Evolutionary conservation across 2,329 filamentous ascomycete genomes (phyloP), one percentile per base, ranked within the genome.

Genomic region (Fusarium clavum): DNA sequence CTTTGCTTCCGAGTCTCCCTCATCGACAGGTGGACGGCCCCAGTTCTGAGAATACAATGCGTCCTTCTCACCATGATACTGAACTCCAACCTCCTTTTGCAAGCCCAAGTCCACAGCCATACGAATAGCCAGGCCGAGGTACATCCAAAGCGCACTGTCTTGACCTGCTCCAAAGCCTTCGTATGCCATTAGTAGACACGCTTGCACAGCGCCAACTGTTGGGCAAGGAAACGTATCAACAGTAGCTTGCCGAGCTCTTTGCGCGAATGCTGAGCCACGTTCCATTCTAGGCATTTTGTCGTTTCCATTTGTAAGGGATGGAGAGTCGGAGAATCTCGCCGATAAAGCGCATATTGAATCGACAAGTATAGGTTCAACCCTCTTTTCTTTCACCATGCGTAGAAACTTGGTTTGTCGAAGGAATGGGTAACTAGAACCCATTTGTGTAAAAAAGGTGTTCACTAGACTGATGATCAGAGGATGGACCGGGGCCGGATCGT

Each of bases 61-160:
- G 25, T 87, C 85, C 66, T 81, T 85, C 60, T 84, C 83, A n/a
- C 84, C 85, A 70, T 87, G 87, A 64, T 87, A 87, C 63, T 84
- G 85, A 49, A 97, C 85, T 0, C 93, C 94, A 69, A 94, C 91
- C 18, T 92, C 85, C 69, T 94, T 97, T 72, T 95, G 92, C 69
- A 97, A 84, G 1, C 94, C 94, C 12, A 97, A 80, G 75, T 94
- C 91, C 64, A 93, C 88, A 1, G 91, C 91, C 89, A 94, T 92
- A 16, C 94, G 90, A 64, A 97, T 97, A 0, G 94, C 91, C 54
- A 95, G 90, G 0, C 94, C 94, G 2, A 97, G 84, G 76, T 97
- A 97, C 93, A 97, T 97, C 94, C 94, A 97, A 9, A 97, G 80
- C 1, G 93, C 93, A 77, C 93, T 97, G 75, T 97, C 94, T 73